phyloP scores from a whole-genome alignment of 1,284 basidiomycete species.

The Hortiboletus rubellus region DNA sequence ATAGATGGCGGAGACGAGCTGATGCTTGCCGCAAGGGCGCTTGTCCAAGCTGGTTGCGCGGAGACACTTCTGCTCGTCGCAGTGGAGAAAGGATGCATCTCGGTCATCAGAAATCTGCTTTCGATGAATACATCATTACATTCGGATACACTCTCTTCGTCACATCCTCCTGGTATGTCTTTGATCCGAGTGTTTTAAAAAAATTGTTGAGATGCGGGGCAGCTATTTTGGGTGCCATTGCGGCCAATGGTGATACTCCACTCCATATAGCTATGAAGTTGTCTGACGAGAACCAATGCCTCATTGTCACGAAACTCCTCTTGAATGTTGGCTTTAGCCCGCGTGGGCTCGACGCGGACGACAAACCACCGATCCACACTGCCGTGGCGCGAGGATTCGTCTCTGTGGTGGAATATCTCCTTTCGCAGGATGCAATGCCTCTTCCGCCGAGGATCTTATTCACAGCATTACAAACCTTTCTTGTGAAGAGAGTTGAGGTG shows the following conservation, averaged over 20 bases:
- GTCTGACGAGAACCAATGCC: conserved; percentile 3
- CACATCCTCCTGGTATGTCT: neutral
- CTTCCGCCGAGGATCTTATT: conserved; percentile 7
- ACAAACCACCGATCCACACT: neutral
- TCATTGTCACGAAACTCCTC: conserved; percentile 2
- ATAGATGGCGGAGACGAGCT: neutral
- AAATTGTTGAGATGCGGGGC: neutral
- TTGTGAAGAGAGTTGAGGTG: conserved; percentile 3
- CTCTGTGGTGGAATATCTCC: conserved; percentile 9
- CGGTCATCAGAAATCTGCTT: neutral
- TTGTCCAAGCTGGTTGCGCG: neutral
- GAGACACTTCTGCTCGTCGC: conserved; percentile 1
- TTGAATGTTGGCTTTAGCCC: conserved; percentile 4
- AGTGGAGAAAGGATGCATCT: conserved; percentile 3
- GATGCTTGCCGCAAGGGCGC: neutral
- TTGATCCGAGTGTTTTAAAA: fast-evolving
- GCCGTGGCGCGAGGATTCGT: conserved; percentile 6
- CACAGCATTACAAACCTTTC: neutral
- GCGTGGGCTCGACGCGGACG: neutral
- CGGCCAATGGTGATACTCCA: conserved; percentile 7
- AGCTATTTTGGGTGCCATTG: neutral
- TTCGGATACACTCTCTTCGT: too few species aligned
- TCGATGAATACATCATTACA: neutral
- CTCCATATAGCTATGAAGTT: conserved; percentile 2
- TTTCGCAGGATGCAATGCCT: neutral